Conservation (phyloP, 176 grass and related monocot genomes). For the Tillandsia fasciculata region DNA sequence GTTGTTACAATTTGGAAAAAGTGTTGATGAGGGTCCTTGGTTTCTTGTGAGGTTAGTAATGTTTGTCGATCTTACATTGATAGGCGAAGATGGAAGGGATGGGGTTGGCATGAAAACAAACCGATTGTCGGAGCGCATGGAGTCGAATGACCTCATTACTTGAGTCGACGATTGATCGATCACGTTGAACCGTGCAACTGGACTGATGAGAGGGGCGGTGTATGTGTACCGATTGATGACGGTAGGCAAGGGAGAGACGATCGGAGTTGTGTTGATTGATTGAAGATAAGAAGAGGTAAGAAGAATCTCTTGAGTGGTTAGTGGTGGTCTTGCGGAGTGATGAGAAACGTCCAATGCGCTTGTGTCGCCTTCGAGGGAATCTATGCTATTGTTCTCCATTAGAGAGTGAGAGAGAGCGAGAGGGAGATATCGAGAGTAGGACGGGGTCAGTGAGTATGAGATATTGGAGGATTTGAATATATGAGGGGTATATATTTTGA, state of each 20-base stretch:
- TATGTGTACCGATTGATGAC: not conserved
- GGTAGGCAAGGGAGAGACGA: not conserved
- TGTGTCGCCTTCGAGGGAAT: not conserved
- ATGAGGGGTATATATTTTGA: not conserved
- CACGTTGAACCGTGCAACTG: not conserved
- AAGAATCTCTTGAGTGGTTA: not conserved
- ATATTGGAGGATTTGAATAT: not conserved
- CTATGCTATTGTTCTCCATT: not conserved
- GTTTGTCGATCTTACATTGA: not conserved
- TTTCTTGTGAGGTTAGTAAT: not conserved
- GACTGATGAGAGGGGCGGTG: not conserved
- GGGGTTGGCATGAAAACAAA: conserved; percentile 3
- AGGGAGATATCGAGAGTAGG: not conserved
- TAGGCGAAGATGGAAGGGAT: not conserved
- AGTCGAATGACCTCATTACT: not conserved
- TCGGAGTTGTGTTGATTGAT: not conserved
- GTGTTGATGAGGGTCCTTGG: not conserved
- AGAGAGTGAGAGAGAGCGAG: not conserved
- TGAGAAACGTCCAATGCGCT: not conserved
- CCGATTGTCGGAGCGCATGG: not conserved
- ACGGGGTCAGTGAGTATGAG: not conserved
- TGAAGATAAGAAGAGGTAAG: not conserved
- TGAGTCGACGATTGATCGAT: not conserved
- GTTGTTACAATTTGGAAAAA: not conserved
- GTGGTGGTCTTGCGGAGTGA: not conserved